Percentiles rank a stretch among this genome's conserved stretches.
Conservation (phyloP, 495 filamentous ascomycete species). For the Trichocladium antarcticum region DNA sequence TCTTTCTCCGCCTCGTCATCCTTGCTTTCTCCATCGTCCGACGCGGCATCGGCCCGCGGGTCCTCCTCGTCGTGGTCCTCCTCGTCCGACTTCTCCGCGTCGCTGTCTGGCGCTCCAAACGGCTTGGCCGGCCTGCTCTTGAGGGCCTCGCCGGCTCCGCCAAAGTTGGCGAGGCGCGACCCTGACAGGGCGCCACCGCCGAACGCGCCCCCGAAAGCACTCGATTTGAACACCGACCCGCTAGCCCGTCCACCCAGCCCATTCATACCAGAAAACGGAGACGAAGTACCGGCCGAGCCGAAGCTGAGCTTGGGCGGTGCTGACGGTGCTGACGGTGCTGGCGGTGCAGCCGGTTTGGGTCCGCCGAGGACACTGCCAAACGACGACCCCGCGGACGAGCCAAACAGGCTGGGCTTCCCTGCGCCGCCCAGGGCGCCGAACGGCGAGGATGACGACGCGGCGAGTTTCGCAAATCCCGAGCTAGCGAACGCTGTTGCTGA, state of each 20-base stretch:
- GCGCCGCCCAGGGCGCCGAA: conserved; percentile 23
- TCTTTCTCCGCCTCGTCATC: conserved; percentile 40
- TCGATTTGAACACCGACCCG: conserved; percentile 32
- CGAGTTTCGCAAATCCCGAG: conserved; percentile 43
- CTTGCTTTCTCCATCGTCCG: conserved; percentile 29
- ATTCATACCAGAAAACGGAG: conserved; percentile 20
- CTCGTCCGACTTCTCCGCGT: conserved; percentile 44
- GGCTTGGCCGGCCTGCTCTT: conserved; percentile 51
- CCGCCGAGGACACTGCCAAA: conserved; percentile 19
- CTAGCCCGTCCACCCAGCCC: conserved; percentile 14
- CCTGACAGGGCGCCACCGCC: conserved; percentile 42
- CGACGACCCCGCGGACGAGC: conserved; percentile 19
- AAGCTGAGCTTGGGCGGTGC: conserved; percentile 28
- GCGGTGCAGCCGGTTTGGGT: conserved; percentile 25
- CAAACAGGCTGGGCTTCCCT: conserved; percentile 33
- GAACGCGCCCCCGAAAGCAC: conserved; percentile 42
- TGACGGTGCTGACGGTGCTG: too few relatives aligned
- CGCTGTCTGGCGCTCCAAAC: conserved; percentile 59
- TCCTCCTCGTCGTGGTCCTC: conserved; percentile 33
- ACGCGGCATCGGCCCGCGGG: conserved; percentile 8
- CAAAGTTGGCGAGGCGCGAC: conserved; percentile 53
- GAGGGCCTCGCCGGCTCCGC: conserved; percentile 47
- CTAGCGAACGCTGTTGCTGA: conserved; percentile 38
- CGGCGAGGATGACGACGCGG: conserved; percentile 37
- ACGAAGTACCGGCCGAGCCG: conserved; percentile 18